Evolutionary conservation across 2,329 filamentous ascomycete species (phyloP).

Genomic region (Podosphaera leucotricha): DNA sequence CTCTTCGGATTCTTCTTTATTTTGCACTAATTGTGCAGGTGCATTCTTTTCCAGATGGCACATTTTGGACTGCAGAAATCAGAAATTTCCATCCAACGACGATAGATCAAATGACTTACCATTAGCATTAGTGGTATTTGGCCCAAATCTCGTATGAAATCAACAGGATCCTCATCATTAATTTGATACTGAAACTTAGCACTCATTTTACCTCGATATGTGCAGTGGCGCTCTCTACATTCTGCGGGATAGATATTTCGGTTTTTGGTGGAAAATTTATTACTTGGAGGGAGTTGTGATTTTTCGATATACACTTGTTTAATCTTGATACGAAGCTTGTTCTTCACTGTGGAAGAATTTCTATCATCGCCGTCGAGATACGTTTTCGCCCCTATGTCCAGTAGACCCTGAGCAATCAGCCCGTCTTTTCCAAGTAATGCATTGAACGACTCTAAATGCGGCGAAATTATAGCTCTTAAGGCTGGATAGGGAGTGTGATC

Average conservation of each 20-base stretch:
- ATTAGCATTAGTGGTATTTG: conserved; percentile 84
- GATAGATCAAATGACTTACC: conserved; percentile 22
- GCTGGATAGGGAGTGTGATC: conserved; percentile 75
- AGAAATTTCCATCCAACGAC: conserved; percentile 4
- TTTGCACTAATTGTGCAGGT: conserved; percentile 57
- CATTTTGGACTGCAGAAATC: conserved; percentile 42
- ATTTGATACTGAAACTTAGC: conserved; percentile 67
- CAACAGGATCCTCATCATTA: conserved; percentile 66
- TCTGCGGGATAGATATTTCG: conserved; percentile 78
- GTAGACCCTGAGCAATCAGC: conserved; percentile 48
- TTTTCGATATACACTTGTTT: conserved; percentile 68
- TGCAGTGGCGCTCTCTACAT: conserved; percentile 78
- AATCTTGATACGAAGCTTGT: conserved; percentile 55
- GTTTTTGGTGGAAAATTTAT: conserved; percentile 58
- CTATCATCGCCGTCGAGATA: conserved; percentile 65
- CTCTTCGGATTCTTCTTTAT: conserved; percentile 90
- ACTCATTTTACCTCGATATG: conserved; percentile 70
- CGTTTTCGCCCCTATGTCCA: conserved; percentile 73
- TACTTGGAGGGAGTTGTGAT: conserved; percentile 51
- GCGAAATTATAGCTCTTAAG: conserved; percentile 63
- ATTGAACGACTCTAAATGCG: conserved; percentile 93
- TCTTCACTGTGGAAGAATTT: conserved; percentile 33
- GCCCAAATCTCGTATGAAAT: conserved; percentile 66
- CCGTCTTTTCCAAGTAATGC: conserved; percentile 56
- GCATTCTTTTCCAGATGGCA: conserved; percentile 78